Evolutionary conservation across 2,329 filamentous ascomycete species (phyloP).

Genomic region (Hymenoscyphus linearis): DNA sequence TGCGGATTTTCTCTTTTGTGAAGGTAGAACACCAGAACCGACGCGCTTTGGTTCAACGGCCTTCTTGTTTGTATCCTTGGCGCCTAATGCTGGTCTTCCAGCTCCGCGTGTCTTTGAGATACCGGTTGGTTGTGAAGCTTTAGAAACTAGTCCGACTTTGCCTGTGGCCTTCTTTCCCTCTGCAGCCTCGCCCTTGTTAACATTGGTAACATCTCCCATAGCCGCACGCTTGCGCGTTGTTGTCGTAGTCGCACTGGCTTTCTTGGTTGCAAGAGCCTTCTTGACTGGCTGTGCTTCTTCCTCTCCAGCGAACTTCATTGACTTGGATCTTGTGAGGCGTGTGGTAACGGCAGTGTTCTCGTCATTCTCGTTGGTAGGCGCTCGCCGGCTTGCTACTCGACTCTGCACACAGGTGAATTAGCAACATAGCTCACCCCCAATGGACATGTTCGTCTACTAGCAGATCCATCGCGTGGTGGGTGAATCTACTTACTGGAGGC

Average conservation of each 20-base stretch:
- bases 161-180: constrained; percentile 73
- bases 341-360: constrained; percentile 71
- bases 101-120: constrained; percentile 64
- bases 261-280: constrained; percentile 67
- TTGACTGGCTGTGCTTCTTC: constrained; percentile 55
- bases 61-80: constrained; percentile 65
- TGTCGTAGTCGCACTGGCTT: constrained; percentile 47
- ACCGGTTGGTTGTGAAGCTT: constrained; percentile 75
- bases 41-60: constrained; percentile 64
- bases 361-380: constrained; percentile 87
- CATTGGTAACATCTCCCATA: constrained; percentile 92
- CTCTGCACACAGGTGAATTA: constrained; percentile 43
- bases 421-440: constrained; percentile 20
- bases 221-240: constrained; percentile 71
- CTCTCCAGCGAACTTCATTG: constrained; percentile 57
- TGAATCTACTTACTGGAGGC: constrained; percentile 48
- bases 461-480: not conserved
- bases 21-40: constrained; percentile 62
- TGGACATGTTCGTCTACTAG: not conserved
- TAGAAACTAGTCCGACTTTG: constrained; percentile 69
- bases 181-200: constrained; percentile 67
- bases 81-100: constrained; percentile 56
- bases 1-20: constrained; percentile 61
- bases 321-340: constrained; percentile 89
- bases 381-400: constrained; percentile 67